These are phyloP conservation scores for Fennellomyces sp. DNA, from an alignment of 371 early-diverging fungal genomes.

Conservation along the genomic window DNA sequence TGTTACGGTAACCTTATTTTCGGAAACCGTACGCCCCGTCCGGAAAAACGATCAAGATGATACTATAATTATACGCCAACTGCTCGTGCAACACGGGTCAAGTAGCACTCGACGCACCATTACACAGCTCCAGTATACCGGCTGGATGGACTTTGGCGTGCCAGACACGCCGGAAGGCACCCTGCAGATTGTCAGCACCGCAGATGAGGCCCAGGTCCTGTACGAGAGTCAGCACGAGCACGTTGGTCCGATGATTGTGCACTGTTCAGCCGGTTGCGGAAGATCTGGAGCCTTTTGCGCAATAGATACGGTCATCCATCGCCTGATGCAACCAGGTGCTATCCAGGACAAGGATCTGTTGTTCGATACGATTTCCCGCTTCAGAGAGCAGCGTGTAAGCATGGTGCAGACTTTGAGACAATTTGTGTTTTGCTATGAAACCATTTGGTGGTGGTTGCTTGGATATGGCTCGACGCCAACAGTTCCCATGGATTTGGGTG, in stretches of 20 bases:
- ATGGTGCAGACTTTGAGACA: slow-evolving; percentile 91
- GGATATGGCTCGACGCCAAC: slow-evolving; percentile 17
- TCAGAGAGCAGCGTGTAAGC: slow-evolving; percentile 82
- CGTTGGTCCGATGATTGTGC: slow-evolving; percentile 84
- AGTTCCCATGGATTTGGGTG: background rate
- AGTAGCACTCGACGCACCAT: slow-evolving; percentile 42
- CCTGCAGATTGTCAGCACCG: slow-evolving; percentile 60
- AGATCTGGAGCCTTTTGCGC: slow-evolving; percentile 94
- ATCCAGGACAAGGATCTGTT: slow-evolving; percentile 51
- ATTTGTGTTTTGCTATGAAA: slow-evolving; percentile 91
- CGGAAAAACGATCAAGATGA: slow-evolving; percentile 29
- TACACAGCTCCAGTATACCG: slow-evolving; percentile 83
- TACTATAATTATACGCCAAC: slow-evolving; percentile 23
- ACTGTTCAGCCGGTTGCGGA: slow-evolving; percentile 98
- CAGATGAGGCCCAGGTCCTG: slow-evolving; percentile 51
- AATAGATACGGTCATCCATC: slow-evolving; percentile 66
- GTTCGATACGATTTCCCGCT: slow-evolving; percentile 63
- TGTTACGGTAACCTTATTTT: slow-evolving; percentile 32
- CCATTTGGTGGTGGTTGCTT: slow-evolving; percentile 64
- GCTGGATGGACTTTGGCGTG: slow-evolving; percentile 91
- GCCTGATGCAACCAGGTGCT: background rate
- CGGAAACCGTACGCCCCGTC: slow-evolving; percentile 21
- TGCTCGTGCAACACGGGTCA: slow-evolving; percentile 11
- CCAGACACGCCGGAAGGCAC: slow-evolving; percentile 67
- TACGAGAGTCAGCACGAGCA: slow-evolving; percentile 12